Evolutionary conservation across 495 filamentous ascomycete species (phyloP).

Genomic region (Cetradonia linearis): DNA sequence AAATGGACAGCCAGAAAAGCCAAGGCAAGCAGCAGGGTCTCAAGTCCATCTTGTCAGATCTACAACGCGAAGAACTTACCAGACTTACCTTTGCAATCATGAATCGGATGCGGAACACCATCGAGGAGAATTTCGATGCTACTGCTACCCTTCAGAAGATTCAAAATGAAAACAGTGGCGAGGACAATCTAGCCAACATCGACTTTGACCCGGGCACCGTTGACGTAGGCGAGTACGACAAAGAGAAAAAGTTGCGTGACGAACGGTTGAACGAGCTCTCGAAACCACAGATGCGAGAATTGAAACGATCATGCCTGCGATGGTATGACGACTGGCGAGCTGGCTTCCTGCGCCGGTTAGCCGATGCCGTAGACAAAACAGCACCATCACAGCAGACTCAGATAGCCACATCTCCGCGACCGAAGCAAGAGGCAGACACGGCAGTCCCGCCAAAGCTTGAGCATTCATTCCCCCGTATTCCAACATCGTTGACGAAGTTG

Average conservation of each 20-base stretch:
- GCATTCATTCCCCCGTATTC: constrained; percentile 37
- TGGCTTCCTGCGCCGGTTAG: constrained; percentile 49
- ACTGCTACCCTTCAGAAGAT: constrained; percentile 13
- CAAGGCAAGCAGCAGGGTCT: constrained; percentile 30
- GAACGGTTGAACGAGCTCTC: constrained; percentile 26
- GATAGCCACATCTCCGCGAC: neutral
- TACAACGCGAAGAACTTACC: constrained; percentile 41
- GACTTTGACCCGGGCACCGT: constrained; percentile 25
- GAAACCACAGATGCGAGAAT: constrained; percentile 27
- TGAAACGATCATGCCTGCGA: constrained; percentile 36
- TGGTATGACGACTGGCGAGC: constrained; percentile 59
- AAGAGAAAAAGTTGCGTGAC: constrained; percentile 25
- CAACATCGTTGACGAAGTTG: constrained; percentile 35
- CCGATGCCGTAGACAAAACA: constrained; percentile 52
- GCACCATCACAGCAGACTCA: constrained; percentile 10
- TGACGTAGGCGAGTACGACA: constrained; percentile 23
- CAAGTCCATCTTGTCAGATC: constrained; percentile 40
- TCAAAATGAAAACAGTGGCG: constrained; percentile 15
- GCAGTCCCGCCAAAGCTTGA: constrained; percentile 27
- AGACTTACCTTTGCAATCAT: constrained; percentile 37
- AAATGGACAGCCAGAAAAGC: neutral
- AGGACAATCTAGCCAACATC: constrained; percentile 23
- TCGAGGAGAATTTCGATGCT: constrained; percentile 35
- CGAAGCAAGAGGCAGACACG: constrained; percentile 28
- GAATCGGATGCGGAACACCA: constrained; percentile 36